Base-by-base conservation (phyloP, 2,329 filamentous ascomycete genomes). In the Diaporthe capsici region DNA sequence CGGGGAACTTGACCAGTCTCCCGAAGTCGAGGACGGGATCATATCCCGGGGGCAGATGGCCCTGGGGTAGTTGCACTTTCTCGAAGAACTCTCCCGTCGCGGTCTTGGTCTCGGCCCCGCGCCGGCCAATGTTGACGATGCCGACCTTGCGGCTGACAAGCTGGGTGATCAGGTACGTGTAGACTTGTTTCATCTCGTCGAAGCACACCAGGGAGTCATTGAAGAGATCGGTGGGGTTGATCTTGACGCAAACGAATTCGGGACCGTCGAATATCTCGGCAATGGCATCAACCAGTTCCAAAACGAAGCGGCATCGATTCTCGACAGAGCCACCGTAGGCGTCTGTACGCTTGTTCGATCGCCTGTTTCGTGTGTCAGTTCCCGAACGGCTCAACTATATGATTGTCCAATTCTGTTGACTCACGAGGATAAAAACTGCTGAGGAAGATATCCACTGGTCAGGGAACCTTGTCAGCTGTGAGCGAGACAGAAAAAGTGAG, bases 281-380 rank as follows among this genome's bases (percentile, higher is more conserved):
- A 7, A 73, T 73, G 12, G 83, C 81, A 70, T 87, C 83, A 4
- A 86, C 82, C 15, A 89, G 84, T 75, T 90, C 88, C 15, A 89
- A 77, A 0, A 83, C 83, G 75, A 90, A 87, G 0, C 87, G 83
- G 3, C 84, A 83, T 22, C 88, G 84, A 70, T 89, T 89, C 78
- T 88, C 86, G 71, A 87, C 87, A 65, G 83, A 85, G n/a, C 87
- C 87, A 7, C 87, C 87, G 76, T 89, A 89, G 61, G 84, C 78
- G 72, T 89, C 87, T 1, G 84, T 87, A 0, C 89, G 85, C 58
- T 82, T 84, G 82, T 91, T 91, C 75, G 84, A 82, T 8, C 82
- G 78, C 76, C 65, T 82, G 72, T n/a, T 9, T 13, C n/a, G 44
- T 12, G 8, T 25, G 5, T 39, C n/a, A 25, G 34, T 0, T 0